Percentiles rank a stretch among this genome's conserved stretches.
Evolutionary conservation across 106 monocot genomes (phyloP).

Genomic region (Narthecium ossifragum): DNA sequence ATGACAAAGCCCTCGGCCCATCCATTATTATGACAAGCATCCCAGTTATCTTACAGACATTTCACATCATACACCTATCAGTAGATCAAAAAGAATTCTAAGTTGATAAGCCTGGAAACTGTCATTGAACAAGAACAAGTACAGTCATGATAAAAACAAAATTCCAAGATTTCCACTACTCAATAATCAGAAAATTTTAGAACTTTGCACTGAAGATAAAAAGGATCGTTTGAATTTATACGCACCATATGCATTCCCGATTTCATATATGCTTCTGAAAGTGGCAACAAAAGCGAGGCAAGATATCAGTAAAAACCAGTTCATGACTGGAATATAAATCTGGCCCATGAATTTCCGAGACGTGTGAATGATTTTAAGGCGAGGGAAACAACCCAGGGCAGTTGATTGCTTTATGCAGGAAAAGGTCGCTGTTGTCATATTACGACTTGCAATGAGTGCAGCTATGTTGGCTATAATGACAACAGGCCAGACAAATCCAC

Average conservation of each 20-base stretch:
- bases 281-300: constrained; percentile 54
- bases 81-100: too few relatives aligned
- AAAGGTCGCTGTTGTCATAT: constrained; percentile 86
- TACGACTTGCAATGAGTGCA: constrained; percentile 82
- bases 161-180: too few relatives aligned
- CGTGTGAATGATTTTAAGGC: constrained; percentile 81
- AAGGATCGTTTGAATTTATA: not conserved
- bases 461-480: constrained; percentile 73
- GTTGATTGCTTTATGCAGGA: constrained; percentile 88
- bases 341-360: constrained; percentile 92
- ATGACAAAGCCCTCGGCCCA: too few relatives aligned
- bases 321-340: constrained; percentile 83
- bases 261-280: constrained; percentile 64
- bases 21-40: too few relatives aligned
- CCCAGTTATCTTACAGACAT: too few relatives aligned
- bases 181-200: too few relatives aligned
- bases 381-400: constrained; percentile 92
- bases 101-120: too few relatives aligned
- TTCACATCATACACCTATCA: too few relatives aligned
- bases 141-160: too few relatives aligned
- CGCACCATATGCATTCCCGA: constrained; percentile 95
- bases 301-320: constrained; percentile 73
- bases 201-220: too few relatives aligned
- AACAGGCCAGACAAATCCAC: constrained; percentile 73
- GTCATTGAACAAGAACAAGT: too few relatives aligned